Percentiles rank a stretch among this genome's conserved stretches.
Conservation (phyloP, 2,329 filamentous ascomycete species). For the Colletotrichum scovillei region DNA sequence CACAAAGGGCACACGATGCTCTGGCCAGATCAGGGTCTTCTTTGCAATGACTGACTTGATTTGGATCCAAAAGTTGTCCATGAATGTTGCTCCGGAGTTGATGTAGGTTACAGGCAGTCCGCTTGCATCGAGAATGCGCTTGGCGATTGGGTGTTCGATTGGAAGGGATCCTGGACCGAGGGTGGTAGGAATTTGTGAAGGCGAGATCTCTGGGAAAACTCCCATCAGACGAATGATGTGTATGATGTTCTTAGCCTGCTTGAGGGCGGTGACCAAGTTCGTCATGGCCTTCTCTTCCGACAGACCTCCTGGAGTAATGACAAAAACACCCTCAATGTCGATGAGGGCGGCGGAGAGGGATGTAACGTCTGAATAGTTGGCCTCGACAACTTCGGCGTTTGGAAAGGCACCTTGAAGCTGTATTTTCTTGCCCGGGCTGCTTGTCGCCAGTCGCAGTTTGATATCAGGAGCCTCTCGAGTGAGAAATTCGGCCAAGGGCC, state of each 20-base stretch:
- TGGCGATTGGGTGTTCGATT: conserved; percentile 5
- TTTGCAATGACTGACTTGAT: not conserved
- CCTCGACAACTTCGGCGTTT: not conserved
- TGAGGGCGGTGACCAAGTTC: not conserved
- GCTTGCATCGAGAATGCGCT: conserved; percentile 6
- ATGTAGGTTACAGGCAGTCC: conserved; percentile 4
- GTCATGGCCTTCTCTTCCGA: not conserved
- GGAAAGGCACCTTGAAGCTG: not conserved
- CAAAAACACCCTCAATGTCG: conserved; percentile 7
- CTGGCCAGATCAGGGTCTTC: conserved; percentile 12
- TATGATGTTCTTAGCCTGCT: not conserved
- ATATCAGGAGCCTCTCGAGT: not conserved
- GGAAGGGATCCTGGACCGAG: not conserved
- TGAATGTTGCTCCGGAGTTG: conserved; percentile 16
- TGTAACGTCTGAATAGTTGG: not conserved
- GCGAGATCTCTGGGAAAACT: conserved; percentile 6
- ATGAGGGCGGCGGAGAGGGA: not conserved
- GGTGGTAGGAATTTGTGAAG: not conserved
- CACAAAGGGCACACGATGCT: conserved; percentile 17
- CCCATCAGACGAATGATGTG: conserved; percentile 5
- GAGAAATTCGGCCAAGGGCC: not conserved
- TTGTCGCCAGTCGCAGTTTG: conserved; percentile 8
- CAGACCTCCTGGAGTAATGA: not conserved
- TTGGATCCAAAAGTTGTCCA: not conserved
- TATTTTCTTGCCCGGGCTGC: not conserved